A percentile compares a stretch with the other conserved stretches of the same genome.
These are phyloP conservation scores for Aspergillus sp. DNA, from an alignment of 2,329 filamentous ascomycete genomes.

Conservation along the genomic window DNA sequence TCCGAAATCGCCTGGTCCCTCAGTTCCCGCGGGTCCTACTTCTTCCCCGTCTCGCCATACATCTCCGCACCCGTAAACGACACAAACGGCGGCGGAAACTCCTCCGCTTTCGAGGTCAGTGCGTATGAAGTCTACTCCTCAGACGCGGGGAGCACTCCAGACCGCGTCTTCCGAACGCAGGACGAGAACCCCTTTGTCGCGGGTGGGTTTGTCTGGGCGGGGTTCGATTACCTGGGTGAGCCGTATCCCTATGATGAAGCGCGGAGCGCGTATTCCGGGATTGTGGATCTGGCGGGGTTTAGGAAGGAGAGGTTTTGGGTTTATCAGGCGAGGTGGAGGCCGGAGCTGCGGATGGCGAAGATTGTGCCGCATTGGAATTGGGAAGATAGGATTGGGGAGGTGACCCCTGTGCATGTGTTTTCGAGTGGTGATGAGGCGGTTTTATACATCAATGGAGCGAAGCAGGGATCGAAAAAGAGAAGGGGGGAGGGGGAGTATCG, in stretches of 20 bases:
- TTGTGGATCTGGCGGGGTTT: conserved; percentile 7
- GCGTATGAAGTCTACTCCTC: conserved; percentile 2
- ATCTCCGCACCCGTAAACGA: conserved; percentile 1
- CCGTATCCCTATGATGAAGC: neutral
- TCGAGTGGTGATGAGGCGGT: conserved; percentile 4
- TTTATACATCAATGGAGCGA: neutral
- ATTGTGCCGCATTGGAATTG: conserved; percentile 9
- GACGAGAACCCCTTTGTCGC: conserved; percentile 3
- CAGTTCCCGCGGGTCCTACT: neutral
- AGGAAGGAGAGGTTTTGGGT: conserved; percentile 5
- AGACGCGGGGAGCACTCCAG: neutral
- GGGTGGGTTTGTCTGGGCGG: conserved; percentile 8
- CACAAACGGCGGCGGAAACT: neutral
- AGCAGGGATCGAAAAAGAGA: neutral
- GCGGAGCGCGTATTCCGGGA: conserved; percentile 4
- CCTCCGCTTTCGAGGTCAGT: neutral
- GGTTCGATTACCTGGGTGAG: conserved; percentile 7
- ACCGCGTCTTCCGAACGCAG: neutral
- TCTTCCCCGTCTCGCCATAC: neutral
- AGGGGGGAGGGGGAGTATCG: neutral
- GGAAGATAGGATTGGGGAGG: neutral
- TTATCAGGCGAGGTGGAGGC: conserved; percentile 5
- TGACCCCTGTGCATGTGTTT: conserved; percentile 8
- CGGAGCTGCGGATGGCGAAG: neutral
- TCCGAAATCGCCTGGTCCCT: conserved; percentile 4